A percentile compares a stretch with the other conserved stretches of the same genome.
phyloP scores from a whole-genome alignment of 345 rosid species.

The Heritiera fomes region DNA sequence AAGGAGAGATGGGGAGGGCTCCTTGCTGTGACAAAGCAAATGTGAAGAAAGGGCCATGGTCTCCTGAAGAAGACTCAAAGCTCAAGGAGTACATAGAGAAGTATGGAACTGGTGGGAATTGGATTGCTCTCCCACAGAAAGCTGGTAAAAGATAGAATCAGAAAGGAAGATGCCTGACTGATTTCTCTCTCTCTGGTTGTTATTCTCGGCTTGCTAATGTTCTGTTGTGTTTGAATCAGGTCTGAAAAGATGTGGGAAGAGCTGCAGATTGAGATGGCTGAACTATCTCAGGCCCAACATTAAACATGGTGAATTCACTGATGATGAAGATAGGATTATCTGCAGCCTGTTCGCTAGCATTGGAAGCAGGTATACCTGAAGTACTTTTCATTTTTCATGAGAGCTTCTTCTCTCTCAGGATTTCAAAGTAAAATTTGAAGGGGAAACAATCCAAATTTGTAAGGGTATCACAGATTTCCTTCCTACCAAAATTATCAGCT shows the following conservation, averaged over 20 bases:
- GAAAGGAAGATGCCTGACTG: background rate
- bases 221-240: constrained; percentile 41
- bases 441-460: background rate
- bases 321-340: constrained; percentile 77
- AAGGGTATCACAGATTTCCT: background rate
- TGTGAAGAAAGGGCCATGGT: constrained; percentile 98
- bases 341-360: constrained; percentile 75
- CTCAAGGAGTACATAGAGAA: constrained; percentile 81
- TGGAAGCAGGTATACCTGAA: constrained; percentile 76
- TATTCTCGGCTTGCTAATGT: background rate
- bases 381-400: background rate
- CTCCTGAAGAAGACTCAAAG: constrained; percentile 91
- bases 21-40: constrained; percentile 97
- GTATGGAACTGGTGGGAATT: constrained; percentile 86
- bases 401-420: background rate
- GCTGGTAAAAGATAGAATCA: constrained; percentile 54
- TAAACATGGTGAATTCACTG: constrained; percentile 91
- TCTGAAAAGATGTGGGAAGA: constrained; percentile 91
- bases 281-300: constrained; percentile 92
- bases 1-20: constrained; percentile 81
- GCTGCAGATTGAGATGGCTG: constrained; percentile 93
- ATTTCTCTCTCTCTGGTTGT: background rate
- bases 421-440: background rate
- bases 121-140: constrained; percentile 93
- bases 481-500: background rate